Conservation (phyloP, 164 flowering plant species). For the Umbilicus rupestris region DNA sequence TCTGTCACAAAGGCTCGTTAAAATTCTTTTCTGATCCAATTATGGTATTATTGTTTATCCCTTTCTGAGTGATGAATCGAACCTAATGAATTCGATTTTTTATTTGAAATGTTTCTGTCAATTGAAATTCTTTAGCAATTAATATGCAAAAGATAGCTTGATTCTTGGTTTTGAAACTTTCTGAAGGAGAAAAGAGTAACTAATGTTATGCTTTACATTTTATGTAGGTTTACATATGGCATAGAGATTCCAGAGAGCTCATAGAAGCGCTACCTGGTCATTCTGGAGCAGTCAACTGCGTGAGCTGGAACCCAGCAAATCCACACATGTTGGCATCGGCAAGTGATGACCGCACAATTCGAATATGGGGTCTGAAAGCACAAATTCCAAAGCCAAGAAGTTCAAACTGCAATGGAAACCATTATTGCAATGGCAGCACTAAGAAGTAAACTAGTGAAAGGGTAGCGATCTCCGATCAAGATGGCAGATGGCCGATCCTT, state of each 20-base stretch:
- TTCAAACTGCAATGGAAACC: slow-evolving; percentile 21
- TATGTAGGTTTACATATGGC: slow-evolving; percentile 48
- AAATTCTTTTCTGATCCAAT: no score
- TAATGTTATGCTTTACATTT: neutral
- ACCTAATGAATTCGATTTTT: no score
- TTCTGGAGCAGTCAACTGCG: slow-evolving; percentile 47
- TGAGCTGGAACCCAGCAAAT: slow-evolving; percentile 49
- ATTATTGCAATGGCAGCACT: slow-evolving; percentile 12
- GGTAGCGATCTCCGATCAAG: neutral
- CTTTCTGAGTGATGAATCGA: no score
- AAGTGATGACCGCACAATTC: slow-evolving; percentile 49
- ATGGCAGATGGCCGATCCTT: neutral
- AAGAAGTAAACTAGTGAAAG: neutral
- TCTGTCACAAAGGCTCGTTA: no score
- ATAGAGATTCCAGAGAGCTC: slow-evolving; percentile 32
- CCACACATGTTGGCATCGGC: slow-evolving; percentile 53
- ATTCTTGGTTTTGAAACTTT: neutral
- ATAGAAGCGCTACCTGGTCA: slow-evolving; percentile 33
- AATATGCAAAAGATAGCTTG: neutral
- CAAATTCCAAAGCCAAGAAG: slow-evolving; percentile 14
- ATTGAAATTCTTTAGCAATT: no score
- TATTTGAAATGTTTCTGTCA: no score
- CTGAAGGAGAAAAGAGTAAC: neutral
- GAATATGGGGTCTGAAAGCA: slow-evolving; percentile 44
- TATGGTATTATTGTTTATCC: no score